Evolutionary conservation across 805 yeast genomes (phyloP), one percentile per base, ranked within the genome.

Genomic region (Spathaspora girioi): DNA sequence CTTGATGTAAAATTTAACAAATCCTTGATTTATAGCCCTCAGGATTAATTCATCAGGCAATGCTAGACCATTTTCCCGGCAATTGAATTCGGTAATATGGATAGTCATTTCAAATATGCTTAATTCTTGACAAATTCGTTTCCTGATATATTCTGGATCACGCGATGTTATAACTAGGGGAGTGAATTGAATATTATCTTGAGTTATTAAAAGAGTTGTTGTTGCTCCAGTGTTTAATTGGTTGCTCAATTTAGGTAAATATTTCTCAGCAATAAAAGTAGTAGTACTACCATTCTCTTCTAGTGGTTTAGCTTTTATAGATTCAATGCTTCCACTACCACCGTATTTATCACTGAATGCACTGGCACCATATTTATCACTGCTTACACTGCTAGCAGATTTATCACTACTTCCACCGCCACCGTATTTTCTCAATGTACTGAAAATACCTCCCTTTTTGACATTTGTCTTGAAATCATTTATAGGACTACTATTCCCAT

Each of bases 41-140:
- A 70, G 69, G 2, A 85, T 51, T 1, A 77, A 58, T 1, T 73
- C 72, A 44, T 82, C 85, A 19, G 83, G 78, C 17, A 87, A 58
- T 0, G 82, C 73, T 5, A 70, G 78, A 27, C 91, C 93, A 23
- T 23, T 23, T 27, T 78, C 76, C 14, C 75, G 74, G 46, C 83
- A 71, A 18, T 83, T 82, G 63, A 83, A 81, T 48, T 89, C 96
- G 0, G 96, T 86, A 54, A 89, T 65, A 56, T 84, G 86, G 42
- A 82, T 72, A 1, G 77, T 62, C 14, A 70, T 60, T 2, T 31
- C 43, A 5, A 74, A 73, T 2, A 66, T 59, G 9, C 65, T 61
- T 0, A 75, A 63, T 18, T 75, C 51, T 12, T 62, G 71, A 15
- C 83, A 58, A 1, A 68, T 64, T 1, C 69, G 62, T 9, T 35